Conservation (phyloP, 495 filamentous ascomycete species). For the Aeminium ludgeri region DNA sequence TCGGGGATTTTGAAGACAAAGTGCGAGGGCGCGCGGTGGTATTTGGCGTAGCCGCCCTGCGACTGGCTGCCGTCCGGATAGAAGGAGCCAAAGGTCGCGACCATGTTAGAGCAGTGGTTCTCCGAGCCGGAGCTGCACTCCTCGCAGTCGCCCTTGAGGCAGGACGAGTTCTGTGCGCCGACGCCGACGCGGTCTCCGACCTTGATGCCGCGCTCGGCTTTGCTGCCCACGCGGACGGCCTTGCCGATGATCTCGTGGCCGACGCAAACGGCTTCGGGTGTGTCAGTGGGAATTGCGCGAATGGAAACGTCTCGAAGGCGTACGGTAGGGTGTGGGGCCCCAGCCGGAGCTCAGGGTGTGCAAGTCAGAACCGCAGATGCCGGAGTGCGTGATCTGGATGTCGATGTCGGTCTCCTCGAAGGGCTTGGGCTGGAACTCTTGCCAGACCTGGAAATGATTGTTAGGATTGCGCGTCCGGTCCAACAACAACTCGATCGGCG, state of each 20-base stretch:
- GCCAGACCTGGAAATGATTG: constrained; percentile 14
- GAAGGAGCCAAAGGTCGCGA: constrained; percentile 52
- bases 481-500: too few relatives aligned
- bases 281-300: constrained; percentile 19
- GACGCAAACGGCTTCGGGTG: constrained; percentile 27
- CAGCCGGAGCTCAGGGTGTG: constrained; percentile 61
- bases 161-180: constrained; percentile 61
- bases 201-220: constrained; percentile 43
- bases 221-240: constrained; percentile 50
- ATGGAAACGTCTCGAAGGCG: constrained; percentile 9
- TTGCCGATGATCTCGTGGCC: constrained; percentile 78
- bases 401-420: constrained; percentile 66
- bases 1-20: constrained; percentile 73
- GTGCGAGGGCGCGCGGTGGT: constrained; percentile 48
- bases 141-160: constrained; percentile 48
- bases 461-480: too few relatives aligned
- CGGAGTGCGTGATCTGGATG: constrained; percentile 64
- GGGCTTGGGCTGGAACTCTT: constrained; percentile 57
- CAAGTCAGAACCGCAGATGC: constrained; percentile 65
- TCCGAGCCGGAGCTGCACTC: constrained; percentile 47
- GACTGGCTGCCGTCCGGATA: constrained; percentile 34
- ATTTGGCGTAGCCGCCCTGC: constrained; percentile 55
- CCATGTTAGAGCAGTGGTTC: constrained; percentile 43
- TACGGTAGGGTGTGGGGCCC: constrained; percentile 45
- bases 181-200: constrained; percentile 74